Evolutionary conservation across 1,139 yeast species (phyloP), one percentile per base, ranked within the genome.

Genomic region (Blastobotrys raffinosifermentans): DNA sequence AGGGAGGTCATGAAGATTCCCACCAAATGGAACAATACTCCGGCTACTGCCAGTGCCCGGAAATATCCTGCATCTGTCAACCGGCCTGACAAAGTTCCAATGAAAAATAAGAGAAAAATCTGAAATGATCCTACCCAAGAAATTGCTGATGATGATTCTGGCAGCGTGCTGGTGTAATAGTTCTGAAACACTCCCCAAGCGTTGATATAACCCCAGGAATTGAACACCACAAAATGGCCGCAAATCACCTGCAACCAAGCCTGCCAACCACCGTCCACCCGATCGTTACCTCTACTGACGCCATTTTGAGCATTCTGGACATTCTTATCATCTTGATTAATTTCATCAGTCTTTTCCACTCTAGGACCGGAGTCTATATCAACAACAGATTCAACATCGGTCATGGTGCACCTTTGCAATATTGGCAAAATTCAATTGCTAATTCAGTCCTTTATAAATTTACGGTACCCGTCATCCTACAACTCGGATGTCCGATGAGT

Each of bases 121-220:
- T 53, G 57, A 19, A 53, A 40, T 3, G 55, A 50, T 10, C 54
- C 54, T 15, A 53, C 47, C 57, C 57, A 53, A 4, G 56, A 50
- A 27, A 53, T 47, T 11, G 50, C 46, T 14, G 70, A 51, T 1
- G 61, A 58, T 25, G 62, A 49, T 2, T 57, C 54, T 32, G 77
- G 61, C 41, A 74, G 75, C 39, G 72, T 67, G 6, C 57, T 54
- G 4, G 71, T 55, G 15, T 77, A 69, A 48, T 77, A 78, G 2
- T 77, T 67, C 53, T 79, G 81, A 38, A 76, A 73, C 2, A 77
- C 80, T 38, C 85, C 85, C 36, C 73, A 63, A 1, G 80, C 58
- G 45, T 76, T 78, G 45, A 73, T 68, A 13, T 78, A 54, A 1
- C 86, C 86, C 61, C 77, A 74, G 26, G 68, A 66, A 14, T 73